phyloP scores from a whole-genome alignment of 495 filamentous ascomycete genomes.

The Entonaema liquescens region DNA sequence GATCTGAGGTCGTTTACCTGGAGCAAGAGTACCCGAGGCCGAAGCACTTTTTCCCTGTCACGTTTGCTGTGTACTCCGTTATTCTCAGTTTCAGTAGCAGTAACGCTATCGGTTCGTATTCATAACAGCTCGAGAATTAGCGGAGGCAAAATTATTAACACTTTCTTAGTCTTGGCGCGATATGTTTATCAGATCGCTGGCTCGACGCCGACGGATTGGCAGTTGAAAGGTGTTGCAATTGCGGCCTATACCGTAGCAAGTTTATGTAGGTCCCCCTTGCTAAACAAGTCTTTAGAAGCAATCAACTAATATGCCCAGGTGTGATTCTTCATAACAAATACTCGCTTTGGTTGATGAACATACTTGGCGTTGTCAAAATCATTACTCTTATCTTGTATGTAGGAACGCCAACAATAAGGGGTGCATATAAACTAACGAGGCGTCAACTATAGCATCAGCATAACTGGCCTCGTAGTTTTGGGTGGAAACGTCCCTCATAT shows the following conservation, averaged over 20 bases:
- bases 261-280: conserved; percentile 47
- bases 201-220: conserved; percentile 59
- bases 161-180: conserved; percentile 55
- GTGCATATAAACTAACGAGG: not conserved
- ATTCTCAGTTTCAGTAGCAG: conserved; percentile 69
- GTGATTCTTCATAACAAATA: conserved; percentile 63
- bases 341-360: conserved; percentile 64
- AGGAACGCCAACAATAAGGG: too few species aligned
- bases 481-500: conserved; percentile 65
- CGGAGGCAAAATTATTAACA: not conserved
- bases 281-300: not conserved
- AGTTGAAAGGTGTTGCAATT: conserved; percentile 70
- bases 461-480: conserved; percentile 68
- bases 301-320: conserved; percentile 43
- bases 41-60: conserved; percentile 66
- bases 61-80: conserved; percentile 68
- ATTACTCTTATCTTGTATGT: conserved; percentile 61
- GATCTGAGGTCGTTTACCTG: conserved; percentile 70
- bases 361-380: conserved; percentile 65
- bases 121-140: not conserved
- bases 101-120: conserved; percentile 63
- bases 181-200: conserved; percentile 65
- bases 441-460: conserved; percentile 50
- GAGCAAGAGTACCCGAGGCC: conserved; percentile 72
- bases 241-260: conserved; percentile 65